Conservation (phyloP, 352 stramenopile genomes). For the Globisporangium cylindrosporum region DNA sequence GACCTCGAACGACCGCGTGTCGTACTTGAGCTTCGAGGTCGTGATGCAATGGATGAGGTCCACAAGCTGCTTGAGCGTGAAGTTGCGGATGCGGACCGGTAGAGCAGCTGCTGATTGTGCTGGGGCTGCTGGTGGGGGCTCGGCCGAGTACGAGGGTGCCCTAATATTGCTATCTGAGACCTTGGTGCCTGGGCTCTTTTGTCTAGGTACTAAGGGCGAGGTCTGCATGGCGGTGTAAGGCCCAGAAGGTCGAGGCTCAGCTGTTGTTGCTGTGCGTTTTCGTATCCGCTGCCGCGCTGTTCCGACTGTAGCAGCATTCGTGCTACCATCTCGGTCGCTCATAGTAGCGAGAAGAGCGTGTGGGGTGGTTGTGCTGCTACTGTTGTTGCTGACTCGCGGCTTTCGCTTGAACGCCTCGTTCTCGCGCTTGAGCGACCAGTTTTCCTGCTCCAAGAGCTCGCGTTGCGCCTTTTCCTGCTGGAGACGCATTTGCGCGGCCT, state of each 20-base stretch:
- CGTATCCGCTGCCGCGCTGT: conserved; percentile 19
- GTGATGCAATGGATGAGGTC: conserved; percentile 75
- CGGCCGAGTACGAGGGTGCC: too few relatives aligned
- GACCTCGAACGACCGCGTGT: conserved; percentile 37
- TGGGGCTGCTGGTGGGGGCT: background rate
- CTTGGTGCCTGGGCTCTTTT: too few relatives aligned
- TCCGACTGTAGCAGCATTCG: background rate
- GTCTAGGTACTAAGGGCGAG: background rate
- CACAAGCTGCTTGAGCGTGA: conserved; percentile 79
- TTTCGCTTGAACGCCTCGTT: conserved; percentile 20
- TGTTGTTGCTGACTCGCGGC: background rate
- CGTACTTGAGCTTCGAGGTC: conserved; percentile 67
- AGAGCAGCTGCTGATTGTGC: background rate
- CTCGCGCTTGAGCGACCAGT: conserved; percentile 37
- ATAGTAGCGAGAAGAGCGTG: background rate
- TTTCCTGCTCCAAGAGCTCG: conserved; percentile 48
- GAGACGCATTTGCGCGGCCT: conserved; percentile 36
- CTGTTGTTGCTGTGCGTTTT: conserved; percentile 4
- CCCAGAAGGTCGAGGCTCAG: background rate
- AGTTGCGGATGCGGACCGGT: conserved; percentile 24
- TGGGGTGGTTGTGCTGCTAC: background rate
- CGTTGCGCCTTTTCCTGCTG: conserved; percentile 46
- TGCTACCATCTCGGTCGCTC: conserved; percentile 2
- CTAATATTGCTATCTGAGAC: background rate
- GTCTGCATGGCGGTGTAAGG: background rate